Conservation (phyloP, 2,329 filamentous ascomycete genomes). For the Fusarium lyarnte region DNA sequence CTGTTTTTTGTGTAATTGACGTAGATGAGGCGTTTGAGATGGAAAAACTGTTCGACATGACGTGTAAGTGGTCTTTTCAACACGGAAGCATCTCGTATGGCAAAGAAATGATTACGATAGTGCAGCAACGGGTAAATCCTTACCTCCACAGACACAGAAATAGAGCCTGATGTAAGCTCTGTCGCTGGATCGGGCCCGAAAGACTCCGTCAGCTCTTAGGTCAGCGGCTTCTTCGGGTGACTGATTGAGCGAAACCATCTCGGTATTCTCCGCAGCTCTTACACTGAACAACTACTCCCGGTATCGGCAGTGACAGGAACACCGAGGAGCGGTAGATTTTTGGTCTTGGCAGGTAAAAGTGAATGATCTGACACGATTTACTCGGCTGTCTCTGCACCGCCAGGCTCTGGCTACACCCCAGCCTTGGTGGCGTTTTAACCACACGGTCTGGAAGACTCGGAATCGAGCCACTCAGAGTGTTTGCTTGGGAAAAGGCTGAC, state of each 20-base stretch:
- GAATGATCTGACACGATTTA: not conserved
- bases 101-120: not conserved
- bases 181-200: not conserved
- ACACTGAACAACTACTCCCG: not conserved
- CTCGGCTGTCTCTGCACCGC: not conserved
- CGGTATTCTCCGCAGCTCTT: not conserved
- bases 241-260: not conserved
- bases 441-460: not conserved
- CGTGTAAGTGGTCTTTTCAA: not conserved
- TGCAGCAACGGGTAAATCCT: not conserved
- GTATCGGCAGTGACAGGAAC: not conserved
- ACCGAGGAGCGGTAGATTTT: not conserved
- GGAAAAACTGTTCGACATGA: not conserved
- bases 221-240: not conserved
- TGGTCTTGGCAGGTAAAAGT: not conserved
- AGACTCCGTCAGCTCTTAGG: not conserved
- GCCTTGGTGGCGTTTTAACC: not conserved
- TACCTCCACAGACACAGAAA: not conserved
- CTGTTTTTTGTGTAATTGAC: not conserved
- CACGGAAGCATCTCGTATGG: not conserved
- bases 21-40: constrained; percentile 6
- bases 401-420: not conserved
- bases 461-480: not conserved
- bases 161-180: not conserved
- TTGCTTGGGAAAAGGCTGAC: not conserved